Evolutionary conservation across 2,329 filamentous ascomycete genomes (phyloP).

Genomic region (Macrophomina pseudophaseolina): DNA sequence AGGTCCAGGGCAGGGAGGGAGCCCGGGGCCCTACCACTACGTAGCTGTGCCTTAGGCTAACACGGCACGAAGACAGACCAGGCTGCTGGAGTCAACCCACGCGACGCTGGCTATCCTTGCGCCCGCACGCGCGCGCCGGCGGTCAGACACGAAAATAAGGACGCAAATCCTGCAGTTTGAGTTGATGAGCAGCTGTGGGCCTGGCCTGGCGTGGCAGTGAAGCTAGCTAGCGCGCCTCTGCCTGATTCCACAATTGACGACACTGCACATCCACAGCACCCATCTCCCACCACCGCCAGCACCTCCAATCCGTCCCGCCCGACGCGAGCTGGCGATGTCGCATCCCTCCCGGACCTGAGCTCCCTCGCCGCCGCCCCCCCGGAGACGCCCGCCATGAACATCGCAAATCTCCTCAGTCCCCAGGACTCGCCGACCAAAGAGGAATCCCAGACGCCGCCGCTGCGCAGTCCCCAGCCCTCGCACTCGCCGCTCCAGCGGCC

Average conservation of each 20-base stretch:
- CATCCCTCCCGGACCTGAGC: constrained; percentile 9
- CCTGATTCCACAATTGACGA: constrained; percentile 19
- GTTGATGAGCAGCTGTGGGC: not conserved
- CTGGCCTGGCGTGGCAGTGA: not conserved
- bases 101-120: not conserved
- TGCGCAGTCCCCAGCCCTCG: constrained; percentile 31
- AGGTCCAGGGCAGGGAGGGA: no score
- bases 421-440: constrained; percentile 50
- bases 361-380: not conserved
- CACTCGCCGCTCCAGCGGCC: constrained; percentile 37
- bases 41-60: constrained; percentile 29
- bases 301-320: constrained; percentile 1
- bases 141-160: not conserved
- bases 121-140: not conserved
- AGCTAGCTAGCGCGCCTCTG: constrained; percentile 13
- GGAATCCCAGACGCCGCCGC: constrained; percentile 37
- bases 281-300: not conserved
- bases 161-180: not conserved
- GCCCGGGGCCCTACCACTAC: no score
- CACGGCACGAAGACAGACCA: constrained; percentile 24
- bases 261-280: constrained; percentile 11
- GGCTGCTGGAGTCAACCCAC: constrained; percentile 4
- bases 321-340: constrained; percentile 15
- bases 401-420: constrained; percentile 56
- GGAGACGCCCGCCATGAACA: constrained; percentile 48